A percentile compares a stretch with the other conserved stretches of the same genome.
These are phyloP conservation scores for Cladosporium sp. DNA, from an alignment of 2,329 filamentous ascomycete species.

Conservation along the genomic window DNA sequence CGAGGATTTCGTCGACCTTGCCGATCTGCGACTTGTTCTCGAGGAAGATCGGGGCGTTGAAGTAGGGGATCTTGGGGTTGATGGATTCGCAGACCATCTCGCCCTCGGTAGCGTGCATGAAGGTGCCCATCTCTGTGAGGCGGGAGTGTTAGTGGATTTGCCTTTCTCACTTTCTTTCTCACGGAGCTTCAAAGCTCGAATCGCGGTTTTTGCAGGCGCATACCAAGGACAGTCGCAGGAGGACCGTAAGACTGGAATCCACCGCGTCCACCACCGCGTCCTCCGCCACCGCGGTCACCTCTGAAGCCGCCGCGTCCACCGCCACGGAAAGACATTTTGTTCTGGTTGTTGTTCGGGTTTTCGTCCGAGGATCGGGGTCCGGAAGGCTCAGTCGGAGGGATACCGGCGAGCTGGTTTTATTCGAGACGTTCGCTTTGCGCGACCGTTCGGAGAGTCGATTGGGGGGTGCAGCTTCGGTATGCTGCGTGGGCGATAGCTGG, in stretches of 20 bases:
- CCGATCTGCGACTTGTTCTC: conserved; percentile 92
- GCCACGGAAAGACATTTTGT: conserved; percentile 28
- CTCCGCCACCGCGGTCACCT: conserved; percentile 29
- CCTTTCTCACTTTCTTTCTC: not conserved
- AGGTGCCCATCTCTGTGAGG: conserved; percentile 76
- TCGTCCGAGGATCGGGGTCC: not conserved
- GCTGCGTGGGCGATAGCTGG: conserved; percentile 10
- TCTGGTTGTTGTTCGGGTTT: conserved; percentile 11
- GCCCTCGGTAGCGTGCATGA: conserved; percentile 92
- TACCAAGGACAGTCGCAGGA: conserved; percentile 47
- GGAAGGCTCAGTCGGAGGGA: conserved; percentile 12
- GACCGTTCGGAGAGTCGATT: conserved; percentile 2
- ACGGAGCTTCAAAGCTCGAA: conserved; percentile 5
- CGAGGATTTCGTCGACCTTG: conserved; percentile 97
- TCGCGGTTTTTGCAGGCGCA: conserved; percentile 15
- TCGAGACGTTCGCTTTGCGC: conserved; percentile 4
- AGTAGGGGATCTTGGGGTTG: conserved; percentile 95
- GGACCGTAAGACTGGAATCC: conserved; percentile 45
- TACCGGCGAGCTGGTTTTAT: conserved; percentile 18
- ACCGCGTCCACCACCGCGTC: conserved; percentile 31
- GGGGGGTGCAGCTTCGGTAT: conserved; percentile 7
- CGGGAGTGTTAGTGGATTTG: not conserved
- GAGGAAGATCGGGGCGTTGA: conserved; percentile 98
- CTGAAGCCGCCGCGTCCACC: conserved; percentile 23
- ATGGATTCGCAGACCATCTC: conserved; percentile 96